Evolutionary conservation across 75 land plant species (phyloP).

Genomic region (Picea sitchensis): DNA sequence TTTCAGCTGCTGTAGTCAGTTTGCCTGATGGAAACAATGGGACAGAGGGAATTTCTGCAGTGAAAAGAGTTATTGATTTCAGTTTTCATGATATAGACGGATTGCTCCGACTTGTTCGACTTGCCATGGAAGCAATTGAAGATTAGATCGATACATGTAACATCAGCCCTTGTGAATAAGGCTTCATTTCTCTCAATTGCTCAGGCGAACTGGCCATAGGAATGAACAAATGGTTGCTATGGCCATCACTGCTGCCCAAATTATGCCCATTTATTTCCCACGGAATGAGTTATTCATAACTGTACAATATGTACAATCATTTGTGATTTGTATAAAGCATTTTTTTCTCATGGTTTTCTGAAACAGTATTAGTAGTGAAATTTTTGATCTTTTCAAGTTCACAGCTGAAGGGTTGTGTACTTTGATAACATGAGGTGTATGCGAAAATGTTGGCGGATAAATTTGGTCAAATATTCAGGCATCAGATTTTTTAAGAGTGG

Average conservation of each 20-base stretch:
- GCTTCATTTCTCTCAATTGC: neutral
- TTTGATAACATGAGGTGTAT: neutral
- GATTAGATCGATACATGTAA: conserved; percentile 25
- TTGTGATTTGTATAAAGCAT: conserved; percentile 15
- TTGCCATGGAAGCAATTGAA: conserved; percentile 70
- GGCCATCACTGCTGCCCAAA: conserved; percentile 9
- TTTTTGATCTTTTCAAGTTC: conserved; percentile 15
- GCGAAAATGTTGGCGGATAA: conserved; percentile 8
- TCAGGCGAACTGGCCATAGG: conserved; percentile 16
- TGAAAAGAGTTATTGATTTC: conserved; percentile 83
- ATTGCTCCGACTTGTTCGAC: conserved; percentile 67
- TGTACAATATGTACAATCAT: conserved; percentile 16
- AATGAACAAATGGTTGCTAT: conserved; percentile 11
- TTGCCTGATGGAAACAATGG: conserved; percentile 18
- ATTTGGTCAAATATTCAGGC: neutral
- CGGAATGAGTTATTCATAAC: conserved; percentile 12
- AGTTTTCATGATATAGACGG: conserved; percentile 78
- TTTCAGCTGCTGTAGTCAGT: conserved; percentile 49
- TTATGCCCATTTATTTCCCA: conserved; percentile 12
- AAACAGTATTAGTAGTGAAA: neutral
- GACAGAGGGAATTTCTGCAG: conserved; percentile 50
- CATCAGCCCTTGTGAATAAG: conserved; percentile 11
- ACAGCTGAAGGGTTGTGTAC: conserved; percentile 12
- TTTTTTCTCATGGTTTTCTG: conserved; percentile 8
- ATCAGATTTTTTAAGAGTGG: no score